Evolutionary conservation across 2,329 filamentous ascomycete genomes (phyloP).

Genomic region (Helotiales sp.): DNA sequence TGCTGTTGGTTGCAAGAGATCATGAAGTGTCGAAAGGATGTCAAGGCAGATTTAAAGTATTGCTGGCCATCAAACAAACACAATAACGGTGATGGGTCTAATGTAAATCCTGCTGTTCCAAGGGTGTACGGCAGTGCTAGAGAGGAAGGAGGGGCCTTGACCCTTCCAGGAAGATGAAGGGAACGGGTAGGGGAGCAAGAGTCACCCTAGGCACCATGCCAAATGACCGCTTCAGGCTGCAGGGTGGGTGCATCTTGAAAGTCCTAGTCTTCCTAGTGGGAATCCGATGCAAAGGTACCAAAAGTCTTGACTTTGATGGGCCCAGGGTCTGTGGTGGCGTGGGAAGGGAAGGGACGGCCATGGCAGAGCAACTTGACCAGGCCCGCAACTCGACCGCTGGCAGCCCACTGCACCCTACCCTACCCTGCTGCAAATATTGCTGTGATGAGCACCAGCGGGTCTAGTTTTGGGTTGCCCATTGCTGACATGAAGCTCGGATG

Average conservation of each 20-base stretch:
- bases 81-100: constrained; percentile 11
- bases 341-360: background rate
- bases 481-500: background rate
- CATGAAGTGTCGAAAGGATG: constrained; percentile 15
- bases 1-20: background rate
- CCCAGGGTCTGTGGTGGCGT: background rate
- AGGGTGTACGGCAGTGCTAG: constrained; percentile 20
- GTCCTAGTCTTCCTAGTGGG: constrained; percentile 5
- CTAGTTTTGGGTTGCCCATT: background rate
- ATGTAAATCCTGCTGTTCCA: constrained; percentile 13
- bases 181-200: constrained; percentile 1
- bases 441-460: background rate
- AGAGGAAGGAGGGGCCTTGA: constrained; percentile 5
- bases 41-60: constrained; percentile 21
- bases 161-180: constrained; percentile 6
- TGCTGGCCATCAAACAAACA: constrained; percentile 15
- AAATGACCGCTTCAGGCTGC: constrained; percentile 12
- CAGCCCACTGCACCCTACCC: background rate
- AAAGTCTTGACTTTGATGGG: background rate
- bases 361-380: background rate
- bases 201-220: constrained; percentile 8
- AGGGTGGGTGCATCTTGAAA: constrained; percentile 2
- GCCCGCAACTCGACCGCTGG: background rate
- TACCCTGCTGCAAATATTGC: background rate
- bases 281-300: constrained; percentile 17